Evolutionary conservation across 495 filamentous ascomycete species (phyloP).

Genomic region (Paragyromitra xinjiangensis): DNA sequence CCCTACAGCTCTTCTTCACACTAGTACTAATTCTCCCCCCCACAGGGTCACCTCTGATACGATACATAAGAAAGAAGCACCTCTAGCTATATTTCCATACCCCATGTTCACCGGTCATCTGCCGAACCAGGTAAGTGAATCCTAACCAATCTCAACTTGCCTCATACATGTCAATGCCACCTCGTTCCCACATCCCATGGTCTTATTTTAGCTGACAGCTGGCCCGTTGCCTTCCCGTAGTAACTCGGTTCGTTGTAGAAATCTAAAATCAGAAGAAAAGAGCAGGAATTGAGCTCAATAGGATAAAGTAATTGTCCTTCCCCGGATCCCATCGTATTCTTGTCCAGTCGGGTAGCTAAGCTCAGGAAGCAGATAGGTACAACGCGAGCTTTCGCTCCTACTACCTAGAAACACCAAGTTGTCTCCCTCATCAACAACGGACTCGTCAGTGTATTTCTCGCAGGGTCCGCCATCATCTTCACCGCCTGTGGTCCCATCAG

Average conservation of each 20-base stretch:
- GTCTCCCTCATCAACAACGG: constrained; percentile 51
- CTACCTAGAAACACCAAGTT: constrained; percentile 47
- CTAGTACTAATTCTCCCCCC: constrained; percentile 26
- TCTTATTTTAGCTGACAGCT: constrained; percentile 56
- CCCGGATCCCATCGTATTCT: constrained; percentile 22
- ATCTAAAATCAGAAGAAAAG: constrained; percentile 28
- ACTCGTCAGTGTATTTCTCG: constrained; percentile 48
- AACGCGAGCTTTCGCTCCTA: constrained; percentile 48
- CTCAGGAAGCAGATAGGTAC: constrained; percentile 47
- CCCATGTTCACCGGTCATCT: constrained; percentile 52
- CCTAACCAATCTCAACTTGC: constrained; percentile 50
- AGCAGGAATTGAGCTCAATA: constrained; percentile 45
- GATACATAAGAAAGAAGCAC: constrained; percentile 17
- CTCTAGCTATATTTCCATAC: constrained; percentile 50
- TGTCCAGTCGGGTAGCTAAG: constrained; percentile 42
- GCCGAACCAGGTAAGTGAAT: constrained; percentile 54
- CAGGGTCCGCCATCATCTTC: constrained; percentile 58
- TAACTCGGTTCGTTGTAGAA: constrained; percentile 54
- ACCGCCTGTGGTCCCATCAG: constrained; percentile 49
- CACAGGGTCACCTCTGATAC: constrained; percentile 27
- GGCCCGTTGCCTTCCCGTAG: constrained; percentile 36
- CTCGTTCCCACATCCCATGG: constrained; percentile 31
- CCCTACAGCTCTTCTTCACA: constrained; percentile 44
- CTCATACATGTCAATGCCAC: constrained; percentile 52
- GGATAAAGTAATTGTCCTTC: constrained; percentile 38